Base-by-base conservation (phyloP, 108 stramenopile species). In the Pseudonitzschia pungens region DNA sequence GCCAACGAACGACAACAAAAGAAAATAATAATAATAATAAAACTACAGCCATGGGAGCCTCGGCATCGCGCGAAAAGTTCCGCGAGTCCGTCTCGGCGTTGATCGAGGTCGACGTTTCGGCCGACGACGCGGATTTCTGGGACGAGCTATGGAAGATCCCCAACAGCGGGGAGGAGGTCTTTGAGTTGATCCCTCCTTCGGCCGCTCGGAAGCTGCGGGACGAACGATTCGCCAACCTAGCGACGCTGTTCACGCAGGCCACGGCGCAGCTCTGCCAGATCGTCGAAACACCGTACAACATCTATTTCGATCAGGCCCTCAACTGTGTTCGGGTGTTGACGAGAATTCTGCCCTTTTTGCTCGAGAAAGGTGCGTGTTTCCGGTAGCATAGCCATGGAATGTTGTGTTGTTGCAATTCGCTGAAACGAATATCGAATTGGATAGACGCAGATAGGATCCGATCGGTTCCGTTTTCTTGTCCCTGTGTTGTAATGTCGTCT, bases 241-340 rank as follows among this genome's bases (percentile, higher is more conserved):
- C 88, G 6, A 92, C 91, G 33, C 62, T 97, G 40, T 94, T 97
- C 70, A 97, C 94, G 5, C 96, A 97, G 77, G 96, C 96, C 1
- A 90, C 92, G 11, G 96, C 96, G 26, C 96, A 97, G 80, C 70
- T 97, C 15, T 97, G 92, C 85, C 96, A 97, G 81, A 91, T 97
- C 71, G 96, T 97, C 15, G 94, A 97, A 72, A 97, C 96, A 54
- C 96, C 96, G 24, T 95, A 94, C 74, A 93, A 86, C 60, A 94
- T 97, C 68, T 97, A 97, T 71, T 96, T 94, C 76, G 93, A 92
- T 74, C 94, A 96, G 77, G 93, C 94, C 9, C 70, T 96, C 70
- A 98, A 98, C 73, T 95, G 95, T 70, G 91, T 96, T 40, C 74
- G 96, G 27, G 91, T 98, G 24, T 83, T 96, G 81, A 95, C 97